Conservation (phyloP, 225 moss, liverwort and hornwort species). For the Asterella californica region DNA sequence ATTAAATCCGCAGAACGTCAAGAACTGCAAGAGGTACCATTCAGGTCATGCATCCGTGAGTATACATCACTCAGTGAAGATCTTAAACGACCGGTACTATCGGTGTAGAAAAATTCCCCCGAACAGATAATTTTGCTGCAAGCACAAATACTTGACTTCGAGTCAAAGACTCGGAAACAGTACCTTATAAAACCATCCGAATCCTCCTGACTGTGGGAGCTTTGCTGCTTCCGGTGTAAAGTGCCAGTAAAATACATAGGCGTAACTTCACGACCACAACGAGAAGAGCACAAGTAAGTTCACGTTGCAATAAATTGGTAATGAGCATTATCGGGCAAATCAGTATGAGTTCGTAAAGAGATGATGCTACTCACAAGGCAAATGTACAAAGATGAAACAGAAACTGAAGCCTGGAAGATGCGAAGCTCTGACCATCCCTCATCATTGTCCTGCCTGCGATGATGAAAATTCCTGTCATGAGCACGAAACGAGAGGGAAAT, state of each 20-base stretch:
- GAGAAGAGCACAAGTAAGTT: neutral
- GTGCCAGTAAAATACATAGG: conserved; percentile 15
- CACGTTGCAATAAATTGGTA: neutral
- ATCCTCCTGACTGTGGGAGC: conserved; percentile 10
- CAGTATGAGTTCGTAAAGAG: neutral
- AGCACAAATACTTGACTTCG: neutral
- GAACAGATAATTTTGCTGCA: neutral
- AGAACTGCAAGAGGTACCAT: conserved; percentile 10
- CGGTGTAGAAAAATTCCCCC: neutral
- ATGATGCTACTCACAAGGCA: neutral
- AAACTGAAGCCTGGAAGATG: conserved; percentile 9
- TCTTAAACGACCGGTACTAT: neutral
- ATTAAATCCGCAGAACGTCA: conserved; percentile 26
- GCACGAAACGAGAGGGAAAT: no score
- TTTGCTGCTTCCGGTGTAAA: conserved; percentile 13
- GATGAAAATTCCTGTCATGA: neutral
- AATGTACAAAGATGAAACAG: conserved; percentile 10
- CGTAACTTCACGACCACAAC: conserved; percentile 5
- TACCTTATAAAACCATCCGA: conserved; percentile 27
- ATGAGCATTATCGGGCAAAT: neutral
- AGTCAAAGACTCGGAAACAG: neutral
- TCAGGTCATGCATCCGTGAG: neutral
- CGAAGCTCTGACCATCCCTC: neutral
- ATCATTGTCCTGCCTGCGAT: conserved; percentile 9
- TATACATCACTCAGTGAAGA: neutral